phyloP scores from a whole-genome alignment of 768 basidiomycete species.

The Naematelia encephala region DNA sequence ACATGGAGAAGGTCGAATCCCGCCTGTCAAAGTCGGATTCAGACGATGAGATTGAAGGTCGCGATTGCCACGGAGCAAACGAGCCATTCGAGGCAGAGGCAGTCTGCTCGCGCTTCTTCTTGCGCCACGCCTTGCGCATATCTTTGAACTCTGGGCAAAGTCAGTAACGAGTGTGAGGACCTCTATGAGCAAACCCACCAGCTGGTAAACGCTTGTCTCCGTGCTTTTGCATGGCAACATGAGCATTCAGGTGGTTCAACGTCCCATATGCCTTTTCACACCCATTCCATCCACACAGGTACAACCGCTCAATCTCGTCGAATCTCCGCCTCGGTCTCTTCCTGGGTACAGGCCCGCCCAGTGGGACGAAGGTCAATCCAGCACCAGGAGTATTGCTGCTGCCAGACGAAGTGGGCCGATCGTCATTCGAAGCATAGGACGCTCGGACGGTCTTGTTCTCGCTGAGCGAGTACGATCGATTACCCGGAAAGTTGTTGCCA shows the following conservation, averaged over 20 bases:
- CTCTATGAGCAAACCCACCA: conserved; percentile 59
- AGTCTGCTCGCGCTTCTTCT: conserved; percentile 74
- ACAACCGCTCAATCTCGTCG: conserved; percentile 93
- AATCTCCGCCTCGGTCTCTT: conserved; percentile 53
- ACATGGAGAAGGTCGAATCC: conserved; percentile 23
- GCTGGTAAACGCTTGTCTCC: conserved; percentile 82
- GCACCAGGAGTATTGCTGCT: conserved; percentile 5
- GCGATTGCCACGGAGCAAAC: conserved; percentile 15
- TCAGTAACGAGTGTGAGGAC: conserved; percentile 5
- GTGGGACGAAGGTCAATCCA: conserved; percentile 26
- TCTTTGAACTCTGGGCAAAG: conserved; percentile 84
- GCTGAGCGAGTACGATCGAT: conserved; percentile 14
- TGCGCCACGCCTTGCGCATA: conserved; percentile 91
- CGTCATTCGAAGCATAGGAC: conserved; percentile 8
- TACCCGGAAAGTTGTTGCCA: conserved; percentile 7
- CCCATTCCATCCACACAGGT: conserved; percentile 65
- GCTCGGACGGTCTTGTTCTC: conserved; percentile 11
- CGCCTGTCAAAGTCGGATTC: conserved; percentile 34
- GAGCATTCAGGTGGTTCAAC: conserved; percentile 94
- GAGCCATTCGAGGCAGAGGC: conserved; percentile 26
- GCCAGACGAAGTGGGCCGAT: not conserved
- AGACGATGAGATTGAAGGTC: conserved; percentile 18
- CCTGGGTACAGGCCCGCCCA: conserved; percentile 42
- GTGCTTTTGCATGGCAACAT: conserved; percentile 98
- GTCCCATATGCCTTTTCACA: conserved; percentile 85